Base-by-base conservation (phyloP, 768 basidiomycete species). In the Auriscalpium orientale region DNA sequence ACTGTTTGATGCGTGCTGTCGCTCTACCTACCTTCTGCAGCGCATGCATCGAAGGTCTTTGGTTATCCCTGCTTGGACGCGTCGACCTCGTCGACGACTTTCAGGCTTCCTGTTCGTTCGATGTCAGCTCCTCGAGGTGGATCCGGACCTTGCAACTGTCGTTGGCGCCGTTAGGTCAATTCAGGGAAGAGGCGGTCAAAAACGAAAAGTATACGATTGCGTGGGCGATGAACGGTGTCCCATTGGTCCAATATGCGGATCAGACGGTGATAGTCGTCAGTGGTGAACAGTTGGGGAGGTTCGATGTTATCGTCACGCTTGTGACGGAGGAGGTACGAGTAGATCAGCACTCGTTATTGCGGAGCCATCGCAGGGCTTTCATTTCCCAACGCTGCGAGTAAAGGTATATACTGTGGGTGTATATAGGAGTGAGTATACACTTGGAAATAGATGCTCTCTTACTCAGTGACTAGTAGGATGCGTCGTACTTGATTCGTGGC, bases 1-100 rank as follows among this genome's bases (percentile, higher is more conserved):
- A 83, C 66, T 91, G 89, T 65, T 80, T 91, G 48, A 91, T 91
- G 89, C 86, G 89, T 44, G 71, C 72, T 53, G 83, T 89, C 44
- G 82, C 78, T 33, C 75, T 78, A 0, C 83, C 87, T 54, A 79
- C 85, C 64, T 87, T 91, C 66, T 91, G 89, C 75, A 81, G 75
- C 59, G 83, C 80, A 51, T 91, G 89, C 64, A 63, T 79, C 13
- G 89, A 91, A 60, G 86, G 79, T 6, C 79, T 91, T 35, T 91
- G 89, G 88, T 69, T 80, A 48, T 74, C 80, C 16, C 79, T 89
- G 20, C 75, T 89, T 8, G 67, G 69, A 45, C 77, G 77, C 37
- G 70, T 90, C 53, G 74, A 72, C 64, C 77, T 89, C 62, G 80
- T 91, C 62, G 87, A 91, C 58, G 66, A 15, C 52, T 9, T 53